phyloP scores from a whole-genome alignment of 805 yeast species.

The Ogataea degrootiae region DNA sequence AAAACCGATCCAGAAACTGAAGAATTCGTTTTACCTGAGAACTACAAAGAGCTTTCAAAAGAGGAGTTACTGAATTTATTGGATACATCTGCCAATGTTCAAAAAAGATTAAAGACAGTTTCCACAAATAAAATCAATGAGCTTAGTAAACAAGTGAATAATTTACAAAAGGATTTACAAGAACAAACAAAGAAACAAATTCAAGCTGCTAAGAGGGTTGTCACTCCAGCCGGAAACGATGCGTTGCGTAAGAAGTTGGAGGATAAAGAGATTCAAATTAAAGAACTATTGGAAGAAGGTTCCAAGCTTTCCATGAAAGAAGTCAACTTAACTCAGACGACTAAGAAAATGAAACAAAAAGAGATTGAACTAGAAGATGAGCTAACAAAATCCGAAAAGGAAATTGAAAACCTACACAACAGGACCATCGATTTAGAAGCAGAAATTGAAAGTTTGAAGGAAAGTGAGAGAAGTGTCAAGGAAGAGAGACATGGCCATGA shows the following conservation, averaged over 20 bases:
- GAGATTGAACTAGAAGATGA: constrained; percentile 35
- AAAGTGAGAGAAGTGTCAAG: constrained; percentile 20
- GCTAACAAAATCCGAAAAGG: constrained; percentile 25
- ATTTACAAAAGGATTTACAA: constrained; percentile 20
- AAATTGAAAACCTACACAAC: constrained; percentile 19
- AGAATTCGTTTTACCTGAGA: constrained; percentile 11
- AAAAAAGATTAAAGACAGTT: constrained; percentile 4
- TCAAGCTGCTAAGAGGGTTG: constrained; percentile 8
- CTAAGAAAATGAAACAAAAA: constrained; percentile 54
- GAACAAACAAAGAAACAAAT: constrained; percentile 5
- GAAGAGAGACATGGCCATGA: constrained; percentile 30
- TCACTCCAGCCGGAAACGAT: constrained; percentile 6
- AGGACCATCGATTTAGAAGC: constrained; percentile 29
- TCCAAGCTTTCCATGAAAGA: constrained; percentile 68
- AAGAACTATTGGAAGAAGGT: constrained; percentile 70
- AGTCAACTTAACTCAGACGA: constrained; percentile 57
- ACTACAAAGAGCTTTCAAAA: constrained; percentile 6
- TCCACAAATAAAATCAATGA: constrained; percentile 4
- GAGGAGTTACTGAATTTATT: constrained; percentile 12
- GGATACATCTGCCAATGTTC: constrained; percentile 2
- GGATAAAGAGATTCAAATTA: constrained; percentile 58
- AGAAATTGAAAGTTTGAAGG: constrained; percentile 18
- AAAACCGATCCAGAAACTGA: background rate
- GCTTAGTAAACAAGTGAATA: constrained; percentile 24
- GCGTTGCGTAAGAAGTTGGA: constrained; percentile 29